Percentiles rank a stretch among this genome's conserved stretches.
Conservation (phyloP, 2,329 filamentous ascomycete genomes). For the Colletotrichum liriopes region DNA sequence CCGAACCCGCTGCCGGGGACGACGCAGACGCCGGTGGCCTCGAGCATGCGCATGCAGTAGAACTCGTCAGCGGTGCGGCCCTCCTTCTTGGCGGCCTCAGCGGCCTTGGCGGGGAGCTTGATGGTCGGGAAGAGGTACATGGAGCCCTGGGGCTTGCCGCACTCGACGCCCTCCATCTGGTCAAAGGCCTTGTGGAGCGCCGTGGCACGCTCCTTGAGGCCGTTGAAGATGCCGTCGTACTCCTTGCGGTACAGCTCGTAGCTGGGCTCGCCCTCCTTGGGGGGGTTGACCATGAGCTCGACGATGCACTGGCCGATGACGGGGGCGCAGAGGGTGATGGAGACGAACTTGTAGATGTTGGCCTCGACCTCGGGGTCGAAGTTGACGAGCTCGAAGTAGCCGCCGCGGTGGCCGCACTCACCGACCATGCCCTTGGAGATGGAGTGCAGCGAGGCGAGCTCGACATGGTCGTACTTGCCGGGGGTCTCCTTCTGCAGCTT, state of each 20-base stretch:
- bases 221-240: slow-evolving; percentile 85
- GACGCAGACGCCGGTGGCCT: slow-evolving; percentile 94
- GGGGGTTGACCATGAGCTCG: slow-evolving; percentile 98
- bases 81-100: slow-evolving; percentile 81
- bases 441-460: slow-evolving; percentile 93
- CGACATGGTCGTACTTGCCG: slow-evolving; percentile 85
- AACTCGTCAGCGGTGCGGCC: slow-evolving; percentile 89
- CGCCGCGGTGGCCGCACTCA: slow-evolving; percentile 97
- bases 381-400: slow-evolving; percentile 96
- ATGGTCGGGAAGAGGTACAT: slow-evolving; percentile 99
- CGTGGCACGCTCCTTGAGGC: slow-evolving; percentile 83
- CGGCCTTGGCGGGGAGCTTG: slow-evolving; percentile 81
- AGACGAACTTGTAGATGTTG: slow-evolving; percentile 99
- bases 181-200: slow-evolving; percentile 93
- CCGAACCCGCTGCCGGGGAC: slow-evolving; percentile 95
- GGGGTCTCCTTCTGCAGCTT: slow-evolving; percentile 82
- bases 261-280: slow-evolving; percentile 85
- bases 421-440: slow-evolving; percentile 99
- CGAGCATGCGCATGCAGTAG: slow-evolving; percentile 91
- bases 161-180: slow-evolving; percentile 96
- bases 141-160: slow-evolving; percentile 89
- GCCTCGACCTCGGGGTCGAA: slow-evolving; percentile 89
- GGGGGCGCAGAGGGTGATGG: slow-evolving; percentile 95
- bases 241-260: slow-evolving; percentile 88
- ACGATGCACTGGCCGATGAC: slow-evolving; percentile 97